Evolutionary conservation across 1,284 basidiomycete species (phyloP).

Genomic region (Boletus sp.): DNA sequence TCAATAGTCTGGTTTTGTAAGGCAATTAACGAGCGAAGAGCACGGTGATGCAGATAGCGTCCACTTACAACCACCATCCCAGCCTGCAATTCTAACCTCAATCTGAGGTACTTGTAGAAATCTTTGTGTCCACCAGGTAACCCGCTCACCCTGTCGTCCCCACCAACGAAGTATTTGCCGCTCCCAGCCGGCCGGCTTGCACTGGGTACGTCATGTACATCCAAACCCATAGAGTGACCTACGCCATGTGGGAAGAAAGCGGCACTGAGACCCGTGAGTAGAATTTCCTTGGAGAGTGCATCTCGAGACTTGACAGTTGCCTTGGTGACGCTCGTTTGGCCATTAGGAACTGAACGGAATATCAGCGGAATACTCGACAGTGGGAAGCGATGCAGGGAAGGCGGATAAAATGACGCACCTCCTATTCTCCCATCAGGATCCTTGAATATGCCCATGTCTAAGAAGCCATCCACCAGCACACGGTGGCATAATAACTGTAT

Average conservation of each 20-base stretch:
- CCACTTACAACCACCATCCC: slow-evolving; percentile 80
- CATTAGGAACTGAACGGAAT: slow-evolving; percentile 6
- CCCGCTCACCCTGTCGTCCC: slow-evolving; percentile 11
- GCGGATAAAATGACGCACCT: slow-evolving; percentile 12
- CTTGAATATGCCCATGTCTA: slow-evolving; percentile 82
- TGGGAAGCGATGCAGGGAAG: neutral
- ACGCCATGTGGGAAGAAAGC: slow-evolving; percentile 93
- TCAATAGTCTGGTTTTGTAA: slow-evolving; percentile 64
- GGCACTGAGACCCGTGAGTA: slow-evolving; percentile 70
- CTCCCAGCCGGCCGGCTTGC: slow-evolving; percentile 64
- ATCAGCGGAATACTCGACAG: neutral
- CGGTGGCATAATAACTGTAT: slow-evolving; percentile 80
- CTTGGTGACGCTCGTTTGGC: slow-evolving; percentile 8
- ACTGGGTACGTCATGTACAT: slow-evolving; percentile 82
- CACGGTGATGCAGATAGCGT: neutral
- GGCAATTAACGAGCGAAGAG: neutral
- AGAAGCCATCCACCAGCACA: slow-evolving; percentile 73
- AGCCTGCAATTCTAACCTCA: slow-evolving; percentile 64
- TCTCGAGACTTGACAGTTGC: slow-evolving; percentile 15
- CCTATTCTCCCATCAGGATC: slow-evolving; percentile 29
- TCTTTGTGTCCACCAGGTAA: slow-evolving; percentile 38
- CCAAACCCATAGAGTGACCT: slow-evolving; percentile 84
- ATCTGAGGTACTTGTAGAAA: slow-evolving; percentile 75
- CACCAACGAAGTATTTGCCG: slow-evolving; percentile 30
- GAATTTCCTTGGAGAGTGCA: slow-evolving; percentile 40